Evolutionary conservation across 768 basidiomycete species (phyloP).

Genomic region (Tricholoma furcatifolium): DNA sequence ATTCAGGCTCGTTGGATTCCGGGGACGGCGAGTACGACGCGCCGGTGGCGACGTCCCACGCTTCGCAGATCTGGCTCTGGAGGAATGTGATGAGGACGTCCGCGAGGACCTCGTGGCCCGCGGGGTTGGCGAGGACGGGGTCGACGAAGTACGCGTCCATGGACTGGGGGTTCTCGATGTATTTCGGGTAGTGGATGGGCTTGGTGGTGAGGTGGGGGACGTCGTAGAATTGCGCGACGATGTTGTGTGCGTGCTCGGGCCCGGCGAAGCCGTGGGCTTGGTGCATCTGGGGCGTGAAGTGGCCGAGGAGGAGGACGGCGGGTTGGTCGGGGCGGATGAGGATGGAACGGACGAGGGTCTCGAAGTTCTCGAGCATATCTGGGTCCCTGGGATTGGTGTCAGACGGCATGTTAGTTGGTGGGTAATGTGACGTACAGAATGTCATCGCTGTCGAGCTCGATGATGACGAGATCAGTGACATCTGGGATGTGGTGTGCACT

Average conservation of each 20-base stretch:
- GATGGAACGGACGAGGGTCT: constrained; percentile 88
- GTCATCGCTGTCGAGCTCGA: constrained; percentile 94
- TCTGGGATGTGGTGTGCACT: constrained; percentile 93
- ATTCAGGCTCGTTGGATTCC: not conserved
- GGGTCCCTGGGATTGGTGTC: constrained; percentile 48
- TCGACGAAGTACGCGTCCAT: constrained; percentile 76
- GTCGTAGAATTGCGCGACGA: constrained; percentile 97
- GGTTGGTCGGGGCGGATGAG: constrained; percentile 89
- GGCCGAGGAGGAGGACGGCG: constrained; percentile 91
- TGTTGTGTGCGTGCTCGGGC: constrained; percentile 85
- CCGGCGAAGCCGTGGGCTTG: constrained; percentile 80
- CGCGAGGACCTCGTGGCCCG: constrained; percentile 84
- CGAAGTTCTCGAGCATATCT: constrained; percentile 79
- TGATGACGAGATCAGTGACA: constrained; percentile 87
- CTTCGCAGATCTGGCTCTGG: constrained; percentile 83
- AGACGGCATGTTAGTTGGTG: not conserved
- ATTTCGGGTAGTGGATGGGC: constrained; percentile 77
- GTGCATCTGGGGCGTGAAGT: constrained; percentile 88
- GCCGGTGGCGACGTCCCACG: constrained; percentile 77
- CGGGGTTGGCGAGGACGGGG: constrained; percentile 73
- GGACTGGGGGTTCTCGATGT: constrained; percentile 70
- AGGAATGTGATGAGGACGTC: constrained; percentile 92
- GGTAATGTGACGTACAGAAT: constrained; percentile 56
- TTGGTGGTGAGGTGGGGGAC: constrained; percentile 91
- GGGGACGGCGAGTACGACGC: constrained; percentile 58